Conservation (phyloP, 352 stramenopile species). For the Thraustotheca clavata region DNA sequence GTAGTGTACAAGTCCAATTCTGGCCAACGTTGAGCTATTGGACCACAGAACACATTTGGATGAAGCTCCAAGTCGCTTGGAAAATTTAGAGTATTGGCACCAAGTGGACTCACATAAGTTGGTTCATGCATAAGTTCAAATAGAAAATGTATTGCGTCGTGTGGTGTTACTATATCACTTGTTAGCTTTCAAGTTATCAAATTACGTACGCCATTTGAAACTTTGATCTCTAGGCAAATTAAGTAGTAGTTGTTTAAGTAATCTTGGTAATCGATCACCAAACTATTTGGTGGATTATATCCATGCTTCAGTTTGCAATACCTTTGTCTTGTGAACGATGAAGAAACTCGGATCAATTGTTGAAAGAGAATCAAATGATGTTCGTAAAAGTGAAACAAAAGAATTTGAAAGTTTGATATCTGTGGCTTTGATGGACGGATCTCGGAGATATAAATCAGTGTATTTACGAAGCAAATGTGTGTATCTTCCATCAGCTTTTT, state of each 20-base stretch:
- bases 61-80: background rate
- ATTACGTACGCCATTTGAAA: background rate
- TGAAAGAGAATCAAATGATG: background rate
- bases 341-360: background rate
- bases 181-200: background rate
- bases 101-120: background rate
- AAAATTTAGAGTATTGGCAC: background rate
- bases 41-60: background rate
- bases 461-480: background rate
- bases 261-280: background rate
- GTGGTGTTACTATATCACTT: background rate
- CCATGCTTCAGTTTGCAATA: background rate
- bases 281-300: background rate
- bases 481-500: background rate
- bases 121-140: conserved; percentile 1
- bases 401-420: background rate
- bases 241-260: background rate
- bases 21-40: background rate
- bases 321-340: background rate
- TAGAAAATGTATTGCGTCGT: background rate
- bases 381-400: background rate
- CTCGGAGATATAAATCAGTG: background rate
- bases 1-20: background rate
- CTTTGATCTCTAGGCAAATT: background rate
- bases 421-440: background rate